Conservation (phyloP, 2,329 filamentous ascomycete species). For the Fusarium burgessii region DNA sequence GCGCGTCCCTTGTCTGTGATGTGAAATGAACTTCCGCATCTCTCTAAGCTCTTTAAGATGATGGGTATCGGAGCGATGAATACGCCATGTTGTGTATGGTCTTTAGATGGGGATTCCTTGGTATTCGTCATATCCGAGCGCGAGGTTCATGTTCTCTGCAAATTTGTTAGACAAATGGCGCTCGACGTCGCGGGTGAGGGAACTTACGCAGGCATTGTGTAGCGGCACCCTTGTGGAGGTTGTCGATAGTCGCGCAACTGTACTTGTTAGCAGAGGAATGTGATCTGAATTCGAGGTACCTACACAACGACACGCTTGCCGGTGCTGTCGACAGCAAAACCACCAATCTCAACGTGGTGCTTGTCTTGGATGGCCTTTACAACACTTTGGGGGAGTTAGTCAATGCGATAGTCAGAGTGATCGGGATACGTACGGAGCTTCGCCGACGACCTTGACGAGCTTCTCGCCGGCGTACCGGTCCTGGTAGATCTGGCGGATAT, state of each 20-base stretch:
- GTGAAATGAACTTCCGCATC: background rate
- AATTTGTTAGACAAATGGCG: background rate
- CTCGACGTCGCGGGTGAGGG: no score
- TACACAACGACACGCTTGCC: constrained; percentile 90
- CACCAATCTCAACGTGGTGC: constrained; percentile 93
- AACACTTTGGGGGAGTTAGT: background rate
- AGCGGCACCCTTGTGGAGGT: constrained; percentile 15
- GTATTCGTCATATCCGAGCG: constrained; percentile 89
- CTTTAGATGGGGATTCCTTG: constrained; percentile 76
- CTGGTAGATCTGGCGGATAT: constrained; percentile 95
- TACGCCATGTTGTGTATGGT: background rate
- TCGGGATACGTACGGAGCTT: constrained; percentile 76
- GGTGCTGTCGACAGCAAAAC: constrained; percentile 87
- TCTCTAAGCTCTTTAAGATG: background rate
- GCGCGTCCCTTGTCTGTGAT: background rate
- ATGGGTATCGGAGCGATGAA: background rate
- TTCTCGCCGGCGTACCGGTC: constrained; percentile 96
- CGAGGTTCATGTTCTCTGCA: constrained; percentile 88
- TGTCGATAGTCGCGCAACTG: constrained; percentile 8
- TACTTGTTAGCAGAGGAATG: constrained; percentile 18
- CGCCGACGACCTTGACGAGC: constrained; percentile 91
- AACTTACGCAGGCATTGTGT: constrained; percentile 23
- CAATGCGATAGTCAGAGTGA: no score
- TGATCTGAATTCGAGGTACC: background rate
- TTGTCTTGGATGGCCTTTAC: constrained; percentile 81